phyloP scores from a whole-genome alignment of 345 rosid species.

The Nasturtium officinale region DNA sequence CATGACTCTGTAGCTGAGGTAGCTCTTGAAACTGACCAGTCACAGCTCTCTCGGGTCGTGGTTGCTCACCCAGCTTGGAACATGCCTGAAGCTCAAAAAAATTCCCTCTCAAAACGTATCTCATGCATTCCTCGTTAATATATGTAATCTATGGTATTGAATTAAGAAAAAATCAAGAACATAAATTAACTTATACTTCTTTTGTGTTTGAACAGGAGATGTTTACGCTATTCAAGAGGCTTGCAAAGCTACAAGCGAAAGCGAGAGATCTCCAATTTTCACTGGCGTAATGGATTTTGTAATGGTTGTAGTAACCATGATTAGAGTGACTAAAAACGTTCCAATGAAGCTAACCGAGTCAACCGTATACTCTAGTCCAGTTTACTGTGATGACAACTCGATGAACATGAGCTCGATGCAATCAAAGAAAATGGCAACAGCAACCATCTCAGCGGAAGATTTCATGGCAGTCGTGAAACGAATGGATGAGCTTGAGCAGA shows the following conservation, averaged over 20 bases:
- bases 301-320: constrained; percentile 69
- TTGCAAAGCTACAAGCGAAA: constrained; percentile 47
- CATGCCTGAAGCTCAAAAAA: constrained; percentile 37
- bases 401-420: constrained; percentile 36
- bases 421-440: constrained; percentile 27
- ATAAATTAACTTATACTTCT: too few species aligned
- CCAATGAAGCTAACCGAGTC: constrained; percentile 62
- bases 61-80: constrained; percentile 45
- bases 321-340: constrained; percentile 65
- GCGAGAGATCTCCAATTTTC: constrained; percentile 53
- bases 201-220: constrained; percentile 43
- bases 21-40: constrained; percentile 34
- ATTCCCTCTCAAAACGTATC: constrained; percentile 47
- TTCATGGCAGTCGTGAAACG: constrained; percentile 57
- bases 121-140: background rate
- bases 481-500: constrained; percentile 74
- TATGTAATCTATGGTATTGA: background rate
- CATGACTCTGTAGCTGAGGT: constrained; percentile 39
- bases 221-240: constrained; percentile 38
- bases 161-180: too few species aligned
- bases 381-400: constrained; percentile 42
- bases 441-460: constrained; percentile 51
- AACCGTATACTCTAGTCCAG: constrained; percentile 53
- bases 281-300: constrained; percentile 75
- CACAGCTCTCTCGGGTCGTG: constrained; percentile 36